phyloP scores from a whole-genome alignment of 2,329 filamentous ascomycete genomes.

The Fusarium keratoplasticum region DNA sequence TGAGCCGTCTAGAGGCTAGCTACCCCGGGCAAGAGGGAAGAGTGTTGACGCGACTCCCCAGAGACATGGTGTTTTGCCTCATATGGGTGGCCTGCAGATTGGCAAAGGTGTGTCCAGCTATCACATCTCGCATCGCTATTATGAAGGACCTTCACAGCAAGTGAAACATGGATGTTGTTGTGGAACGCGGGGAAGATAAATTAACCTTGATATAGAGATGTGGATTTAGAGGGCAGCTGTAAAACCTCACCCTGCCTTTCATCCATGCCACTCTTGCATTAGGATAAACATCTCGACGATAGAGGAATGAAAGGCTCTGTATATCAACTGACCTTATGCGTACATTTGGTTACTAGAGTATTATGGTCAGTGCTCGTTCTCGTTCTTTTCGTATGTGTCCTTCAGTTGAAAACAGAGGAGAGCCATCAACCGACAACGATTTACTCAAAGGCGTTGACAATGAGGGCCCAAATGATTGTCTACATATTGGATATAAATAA shows the following conservation, averaged over 20 bases:
- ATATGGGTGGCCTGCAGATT: not conserved
- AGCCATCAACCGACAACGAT: not conserved
- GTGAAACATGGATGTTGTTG: not conserved
- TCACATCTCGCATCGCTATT: not conserved
- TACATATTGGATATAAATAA: not conserved
- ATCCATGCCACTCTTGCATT: not conserved
- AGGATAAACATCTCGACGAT: not conserved
- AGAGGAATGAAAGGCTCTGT: not conserved
- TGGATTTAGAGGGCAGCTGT: not conserved
- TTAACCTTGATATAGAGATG: not conserved
- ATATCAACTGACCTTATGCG: fast-evolving
- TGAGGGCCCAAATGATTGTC: not conserved
- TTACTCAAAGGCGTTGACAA: not conserved
- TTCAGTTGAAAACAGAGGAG: not conserved
- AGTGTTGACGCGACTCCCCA: not conserved
- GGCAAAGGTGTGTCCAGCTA: not conserved
- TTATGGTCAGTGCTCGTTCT: not conserved
- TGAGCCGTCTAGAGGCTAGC: not conserved
- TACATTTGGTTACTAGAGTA: not conserved
- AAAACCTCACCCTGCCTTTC: not conserved
- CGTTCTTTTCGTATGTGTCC: not conserved
- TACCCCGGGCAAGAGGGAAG: not conserved
- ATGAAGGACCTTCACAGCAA: not conserved
- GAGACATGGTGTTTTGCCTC: not conserved
- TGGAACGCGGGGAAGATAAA: not conserved